These are phyloP conservation scores for Pyricularia sp. DNA, from an alignment of 2,329 filamentous ascomycete genomes.

Conservation along the genomic window DNA sequence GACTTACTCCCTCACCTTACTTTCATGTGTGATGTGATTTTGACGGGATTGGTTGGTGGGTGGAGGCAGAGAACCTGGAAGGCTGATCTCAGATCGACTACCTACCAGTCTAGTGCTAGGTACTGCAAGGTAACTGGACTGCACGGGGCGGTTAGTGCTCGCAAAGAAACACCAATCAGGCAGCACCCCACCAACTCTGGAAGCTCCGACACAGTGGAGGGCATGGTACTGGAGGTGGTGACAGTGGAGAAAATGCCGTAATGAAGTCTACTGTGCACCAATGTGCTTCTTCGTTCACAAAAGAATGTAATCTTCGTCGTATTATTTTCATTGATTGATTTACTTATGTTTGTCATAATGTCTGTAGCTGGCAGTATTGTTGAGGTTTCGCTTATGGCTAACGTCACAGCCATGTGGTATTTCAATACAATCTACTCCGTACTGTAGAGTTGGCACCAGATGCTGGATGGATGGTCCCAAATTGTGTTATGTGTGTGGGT, in stretches of 20 bases:
- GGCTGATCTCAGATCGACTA: not conserved
- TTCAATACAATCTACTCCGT: not conserved
- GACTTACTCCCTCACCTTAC: too few species aligned
- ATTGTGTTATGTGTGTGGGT: not conserved
- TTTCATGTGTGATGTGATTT: not conserved
- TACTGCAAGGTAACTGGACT: not conserved
- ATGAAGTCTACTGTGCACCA: not conserved
- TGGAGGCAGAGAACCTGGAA: not conserved
- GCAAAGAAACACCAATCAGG: not conserved
- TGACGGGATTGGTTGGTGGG: not conserved
- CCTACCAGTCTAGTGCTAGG: too few species aligned
- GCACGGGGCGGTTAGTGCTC: not conserved
- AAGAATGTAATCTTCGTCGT: not conserved
- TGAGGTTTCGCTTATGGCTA: not conserved
- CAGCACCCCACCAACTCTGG: not conserved
- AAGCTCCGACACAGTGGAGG: not conserved
- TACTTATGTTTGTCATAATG: not conserved
- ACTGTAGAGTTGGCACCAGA: not conserved
- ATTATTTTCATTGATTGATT: not conserved
- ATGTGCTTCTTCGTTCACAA: not conserved
- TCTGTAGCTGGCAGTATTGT: not conserved
- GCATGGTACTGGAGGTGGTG: not conserved
- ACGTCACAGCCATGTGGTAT: not conserved
- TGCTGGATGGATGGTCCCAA: not conserved
- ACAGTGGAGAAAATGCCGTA: not conserved